Evolutionary conservation across 768 basidiomycete species (phyloP), one percentile per base, ranked within the genome.

Genomic region (Tulasnella sp.): DNA sequence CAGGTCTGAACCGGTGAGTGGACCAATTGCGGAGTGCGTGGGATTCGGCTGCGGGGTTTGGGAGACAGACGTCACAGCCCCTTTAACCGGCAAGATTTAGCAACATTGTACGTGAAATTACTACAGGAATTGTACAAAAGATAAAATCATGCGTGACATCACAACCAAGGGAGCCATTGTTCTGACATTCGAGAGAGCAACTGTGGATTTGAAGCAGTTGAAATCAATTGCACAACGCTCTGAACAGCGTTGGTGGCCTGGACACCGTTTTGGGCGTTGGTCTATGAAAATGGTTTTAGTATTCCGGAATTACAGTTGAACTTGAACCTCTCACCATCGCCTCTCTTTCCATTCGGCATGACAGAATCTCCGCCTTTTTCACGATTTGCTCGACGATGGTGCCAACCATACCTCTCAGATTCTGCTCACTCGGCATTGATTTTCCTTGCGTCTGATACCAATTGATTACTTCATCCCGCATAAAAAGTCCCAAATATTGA

Each of bases 161-260:
- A 89, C 65, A 86, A 88, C 86, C 89, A 93, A 4, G 90, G 83
- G 57, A 82, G 74, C 60, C 81, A 91, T 24, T 77, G 70, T 62
- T 93, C 89, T 27, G 79, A 76, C 82, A 89, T 87, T 63, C 82
- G 83, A 53, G 81, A 79, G 6, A 98, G 73, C 54, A 83, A 79
- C 24, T 83, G 67, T 1, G 90, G 88, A 61, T 91, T 87, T 3
- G 89, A 88, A 13, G 93, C 89, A 32, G 74, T 76, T 0, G 83
- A 82, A 53, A 98, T 81, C 16, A 95, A 71, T 59, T 78, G 83
- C 25, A 80, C 79, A 48, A 90, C 78, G 1, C 84, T 85, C 61
- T 90, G 84, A 37, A 84, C 66, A 31, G 65, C 63, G 9, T 42
- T 51, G 66, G 68, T n/a, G 83, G 37, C 12, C 41, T 15, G 24